Conservation (phyloP, 1,284 basidiomycete genomes). For the Trametes sp. region DNA sequence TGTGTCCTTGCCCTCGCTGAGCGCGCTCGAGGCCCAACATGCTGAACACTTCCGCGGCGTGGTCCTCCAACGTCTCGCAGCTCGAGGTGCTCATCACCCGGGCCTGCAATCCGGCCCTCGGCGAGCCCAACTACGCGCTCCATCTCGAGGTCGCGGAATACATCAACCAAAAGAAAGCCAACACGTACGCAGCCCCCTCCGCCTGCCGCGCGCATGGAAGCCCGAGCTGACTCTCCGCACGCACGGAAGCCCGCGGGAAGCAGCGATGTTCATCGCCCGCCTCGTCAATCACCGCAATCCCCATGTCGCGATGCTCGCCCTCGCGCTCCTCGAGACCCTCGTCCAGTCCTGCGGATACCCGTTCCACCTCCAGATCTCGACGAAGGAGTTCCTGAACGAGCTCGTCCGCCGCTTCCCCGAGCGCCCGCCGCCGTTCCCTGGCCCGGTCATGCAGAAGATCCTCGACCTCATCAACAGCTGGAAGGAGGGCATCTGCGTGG, state of each 20-base stretch:
- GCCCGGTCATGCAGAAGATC: slow-evolving; percentile 94
- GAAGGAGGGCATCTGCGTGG: slow-evolving; percentile 93
- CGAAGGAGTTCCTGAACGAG: slow-evolving; percentile 99
- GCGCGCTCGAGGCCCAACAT: slow-evolving; percentile 16
- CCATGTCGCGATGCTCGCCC: slow-evolving; percentile 86
- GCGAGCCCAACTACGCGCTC: slow-evolving; percentile 90
- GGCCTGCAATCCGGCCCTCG: slow-evolving; percentile 88
- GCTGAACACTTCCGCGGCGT: slow-evolving; percentile 33
- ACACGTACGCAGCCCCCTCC: slow-evolving; percentile 70
- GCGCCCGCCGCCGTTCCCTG: slow-evolving; percentile 93
- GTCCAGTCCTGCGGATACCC: slow-evolving; percentile 97
- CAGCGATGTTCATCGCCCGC: slow-evolving; percentile 83
- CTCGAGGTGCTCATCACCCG: slow-evolving; percentile 79
- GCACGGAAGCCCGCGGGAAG: slow-evolving; percentile 79
- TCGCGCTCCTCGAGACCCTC: slow-evolving; percentile 90
- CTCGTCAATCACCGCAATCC: slow-evolving; percentile 91
- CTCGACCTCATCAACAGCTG: slow-evolving; percentile 94
- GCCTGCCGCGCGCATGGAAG: slow-evolving; percentile 12
- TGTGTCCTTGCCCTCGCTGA: neutral
- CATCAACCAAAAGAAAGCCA: slow-evolving; percentile 96
- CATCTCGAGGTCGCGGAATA: slow-evolving; percentile 95
- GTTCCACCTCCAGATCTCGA: slow-evolving; percentile 97
- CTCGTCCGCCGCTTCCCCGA: slow-evolving; percentile 98
- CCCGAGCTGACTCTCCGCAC: slow-evolving; percentile 17
- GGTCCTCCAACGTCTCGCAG: slow-evolving; percentile 55